These are phyloP conservation scores for Pseudogymnoascus verrucosus DNA, from an alignment of 2,329 filamentous ascomycete species.

Conservation along the genomic window DNA sequence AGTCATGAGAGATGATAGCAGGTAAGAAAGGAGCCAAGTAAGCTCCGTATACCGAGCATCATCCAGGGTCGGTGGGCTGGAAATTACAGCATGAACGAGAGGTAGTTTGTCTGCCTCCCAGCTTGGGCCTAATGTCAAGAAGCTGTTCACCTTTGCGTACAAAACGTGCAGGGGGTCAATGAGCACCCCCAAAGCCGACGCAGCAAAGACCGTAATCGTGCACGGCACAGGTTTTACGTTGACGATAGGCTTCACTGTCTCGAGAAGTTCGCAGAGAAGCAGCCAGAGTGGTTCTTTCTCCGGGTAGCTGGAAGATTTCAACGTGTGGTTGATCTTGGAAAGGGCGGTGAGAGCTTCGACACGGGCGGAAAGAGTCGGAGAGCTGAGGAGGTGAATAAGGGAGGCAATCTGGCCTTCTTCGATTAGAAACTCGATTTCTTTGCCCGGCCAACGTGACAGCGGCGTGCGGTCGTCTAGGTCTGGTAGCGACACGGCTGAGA, in stretches of 20 bases:
- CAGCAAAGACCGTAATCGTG: constrained; percentile 67
- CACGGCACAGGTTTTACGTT: constrained; percentile 57
- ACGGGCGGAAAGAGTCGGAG: constrained; percentile 65
- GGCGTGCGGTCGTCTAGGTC: constrained; percentile 40
- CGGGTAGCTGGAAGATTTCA: constrained; percentile 61
- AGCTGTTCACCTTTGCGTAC: constrained; percentile 80
- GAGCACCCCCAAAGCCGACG: constrained; percentile 60
- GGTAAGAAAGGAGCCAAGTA: constrained; percentile 64
- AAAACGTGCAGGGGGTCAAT: constrained; percentile 71
- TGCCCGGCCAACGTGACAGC: constrained; percentile 60
- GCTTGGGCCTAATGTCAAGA: constrained; percentile 66
- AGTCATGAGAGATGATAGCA: constrained; percentile 59
- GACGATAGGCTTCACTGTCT: constrained; percentile 56
- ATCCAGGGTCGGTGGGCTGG: constrained; percentile 61
- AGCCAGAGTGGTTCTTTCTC: constrained; percentile 75
- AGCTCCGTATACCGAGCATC: constrained; percentile 66
- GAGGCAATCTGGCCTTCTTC: constrained; percentile 67
- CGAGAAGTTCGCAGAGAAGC: constrained; percentile 69
- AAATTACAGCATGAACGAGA: constrained; percentile 54
- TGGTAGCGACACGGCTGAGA: background rate
- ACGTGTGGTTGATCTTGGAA: constrained; percentile 53
- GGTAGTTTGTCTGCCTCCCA: constrained; percentile 72
- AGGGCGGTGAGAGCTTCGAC: constrained; percentile 68
- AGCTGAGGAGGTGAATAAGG: constrained; percentile 68
- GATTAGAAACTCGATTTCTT: constrained; percentile 69